Conservation (phyloP, 768 basidiomycete species). For the Lactifluus echinatus region DNA sequence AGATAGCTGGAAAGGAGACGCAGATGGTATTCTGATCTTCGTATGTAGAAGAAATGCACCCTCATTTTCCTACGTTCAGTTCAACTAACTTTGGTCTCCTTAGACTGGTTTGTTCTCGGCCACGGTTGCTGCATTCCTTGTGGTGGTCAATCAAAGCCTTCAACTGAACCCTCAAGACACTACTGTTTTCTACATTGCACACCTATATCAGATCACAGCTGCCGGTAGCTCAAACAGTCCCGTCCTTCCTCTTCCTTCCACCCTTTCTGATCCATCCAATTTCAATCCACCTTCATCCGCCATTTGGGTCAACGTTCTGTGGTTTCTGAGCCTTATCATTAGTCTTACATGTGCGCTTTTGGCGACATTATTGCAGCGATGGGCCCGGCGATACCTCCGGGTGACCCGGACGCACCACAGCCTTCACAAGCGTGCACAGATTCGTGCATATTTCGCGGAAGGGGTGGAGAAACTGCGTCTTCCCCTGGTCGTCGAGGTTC, state of each 20-base stretch:
- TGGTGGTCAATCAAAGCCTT: background rate
- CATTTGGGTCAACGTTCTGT: background rate
- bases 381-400: background rate
- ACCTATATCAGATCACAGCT: background rate
- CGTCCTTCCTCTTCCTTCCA: background rate
- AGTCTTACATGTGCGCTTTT: background rate
- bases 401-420: background rate
- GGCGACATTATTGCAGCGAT: background rate
- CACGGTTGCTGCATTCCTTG: background rate
- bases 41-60: background rate
- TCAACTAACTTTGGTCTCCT: background rate
- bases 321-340: background rate
- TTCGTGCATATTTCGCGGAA: background rate
- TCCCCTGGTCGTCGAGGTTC: background rate
- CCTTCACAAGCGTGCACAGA: background rate
- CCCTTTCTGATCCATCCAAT: background rate
- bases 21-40: conserved; percentile 1
- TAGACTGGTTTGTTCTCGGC: background rate
- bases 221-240: background rate
- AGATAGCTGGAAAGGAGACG: conserved; percentile 1
- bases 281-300: background rate
- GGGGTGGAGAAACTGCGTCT: background rate
- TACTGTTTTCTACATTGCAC: background rate
- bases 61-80: background rate
- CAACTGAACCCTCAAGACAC: background rate